Evolutionary conservation across 495 filamentous ascomycete species (phyloP).

Genomic region (Annulohypoxylon maeteangense): DNA sequence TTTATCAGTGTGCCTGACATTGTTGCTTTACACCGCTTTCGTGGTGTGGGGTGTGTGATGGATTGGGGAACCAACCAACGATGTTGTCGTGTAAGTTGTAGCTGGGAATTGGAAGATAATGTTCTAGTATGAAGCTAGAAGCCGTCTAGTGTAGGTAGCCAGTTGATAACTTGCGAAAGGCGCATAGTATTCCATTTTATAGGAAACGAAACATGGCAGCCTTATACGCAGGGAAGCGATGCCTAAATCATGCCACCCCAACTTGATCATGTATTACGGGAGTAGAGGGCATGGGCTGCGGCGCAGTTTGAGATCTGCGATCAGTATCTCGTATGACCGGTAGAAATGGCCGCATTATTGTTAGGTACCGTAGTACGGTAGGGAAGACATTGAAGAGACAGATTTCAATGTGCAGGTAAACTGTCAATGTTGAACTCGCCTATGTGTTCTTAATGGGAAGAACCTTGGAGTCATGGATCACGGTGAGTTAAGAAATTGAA

Average conservation of each 20-base stretch:
- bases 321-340: not conserved
- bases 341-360: not conserved
- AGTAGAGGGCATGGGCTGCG: not conserved
- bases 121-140: not conserved
- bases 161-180: not conserved
- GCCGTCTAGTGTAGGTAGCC: not conserved
- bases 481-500: too few relatives aligned
- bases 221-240: not conserved
- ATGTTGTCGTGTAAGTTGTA: not conserved
- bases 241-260: not conserved
- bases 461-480: too few relatives aligned
- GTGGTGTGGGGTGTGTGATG: not conserved
- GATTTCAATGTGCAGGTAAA: not conserved
- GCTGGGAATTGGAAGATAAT: not conserved
- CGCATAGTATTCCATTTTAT: not conserved
- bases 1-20: constrained; percentile 11
- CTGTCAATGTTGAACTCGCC: not conserved
- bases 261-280: not conserved
- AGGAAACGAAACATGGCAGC: not conserved
- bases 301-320: not conserved
- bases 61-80: not conserved
- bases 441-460: not conserved
- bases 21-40: not conserved
- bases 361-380: not conserved
- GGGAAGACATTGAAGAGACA: not conserved